A percentile compares a stretch with the other conserved stretches of the same genome.
phyloP scores from a whole-genome alignment of 306 rosid species.

The Crataegus laevigata region DNA sequence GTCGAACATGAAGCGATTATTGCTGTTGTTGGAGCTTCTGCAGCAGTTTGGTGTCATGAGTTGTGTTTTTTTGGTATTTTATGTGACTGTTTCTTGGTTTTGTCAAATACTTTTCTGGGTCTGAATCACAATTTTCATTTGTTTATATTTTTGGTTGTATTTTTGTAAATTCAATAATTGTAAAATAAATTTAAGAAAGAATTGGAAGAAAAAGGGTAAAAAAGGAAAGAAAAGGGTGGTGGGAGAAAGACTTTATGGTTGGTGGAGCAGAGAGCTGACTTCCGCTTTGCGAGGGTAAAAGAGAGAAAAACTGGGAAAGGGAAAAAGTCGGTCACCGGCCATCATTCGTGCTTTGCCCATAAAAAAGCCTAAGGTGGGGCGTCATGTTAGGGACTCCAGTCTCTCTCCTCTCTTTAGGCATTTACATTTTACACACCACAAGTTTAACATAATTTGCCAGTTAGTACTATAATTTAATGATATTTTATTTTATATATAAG shows the following conservation, averaged over 20 bases:
- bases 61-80: not conserved
- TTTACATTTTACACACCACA: too few relatives aligned
- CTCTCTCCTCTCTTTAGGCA: not conserved
- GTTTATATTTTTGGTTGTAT: not conserved
- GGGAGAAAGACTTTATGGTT: slow-evolving; percentile 25
- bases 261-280: slow-evolving; percentile 42
- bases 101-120: not conserved
- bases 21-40: not conserved
- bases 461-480: too few relatives aligned
- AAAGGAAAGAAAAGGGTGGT: slow-evolving; percentile 1
- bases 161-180: not conserved
- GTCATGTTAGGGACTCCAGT: slow-evolving; percentile 12
- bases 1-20: not conserved
- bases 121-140: not conserved
- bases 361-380: slow-evolving; percentile 37
- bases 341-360: slow-evolving; percentile 33
- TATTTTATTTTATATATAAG: accelerated
- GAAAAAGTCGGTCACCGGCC: slow-evolving; percentile 55
- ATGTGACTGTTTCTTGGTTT: not conserved
- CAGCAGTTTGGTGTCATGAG: not conserved
- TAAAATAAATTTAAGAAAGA: not conserved
- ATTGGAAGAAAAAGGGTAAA: not conserved
- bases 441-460: too few relatives aligned
- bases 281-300: slow-evolving; percentile 46
- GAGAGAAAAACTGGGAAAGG: slow-evolving; percentile 5